These are phyloP conservation scores for Gautieria morchelliformis DNA, from an alignment of 768 basidiomycete genomes.

Conservation along the genomic window DNA sequence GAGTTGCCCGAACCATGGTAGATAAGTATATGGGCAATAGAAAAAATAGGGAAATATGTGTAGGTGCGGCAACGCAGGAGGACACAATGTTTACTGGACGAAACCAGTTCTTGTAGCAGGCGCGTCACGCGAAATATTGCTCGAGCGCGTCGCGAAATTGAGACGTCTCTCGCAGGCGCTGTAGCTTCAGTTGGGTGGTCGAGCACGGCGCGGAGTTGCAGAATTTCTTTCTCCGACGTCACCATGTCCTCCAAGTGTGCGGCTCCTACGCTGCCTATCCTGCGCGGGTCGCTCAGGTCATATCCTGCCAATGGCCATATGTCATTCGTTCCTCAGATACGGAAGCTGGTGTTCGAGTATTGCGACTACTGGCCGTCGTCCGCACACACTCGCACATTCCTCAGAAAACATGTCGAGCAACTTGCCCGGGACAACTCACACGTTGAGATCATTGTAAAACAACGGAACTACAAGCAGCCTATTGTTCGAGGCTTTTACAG, in stretches of 20 bases:
- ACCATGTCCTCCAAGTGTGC: constrained; percentile 24
- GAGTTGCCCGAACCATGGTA: constrained; percentile 69
- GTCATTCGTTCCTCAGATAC: constrained; percentile 65
- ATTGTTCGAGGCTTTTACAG: constrained; percentile 79
- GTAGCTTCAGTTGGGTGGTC: constrained; percentile 8
- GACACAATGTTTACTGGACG: not conserved
- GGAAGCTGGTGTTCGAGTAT: constrained; percentile 84
- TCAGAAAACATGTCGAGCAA: constrained; percentile 50
- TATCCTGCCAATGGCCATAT: constrained; percentile 64
- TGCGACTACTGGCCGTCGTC: constrained; percentile 80
- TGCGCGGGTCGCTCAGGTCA: constrained; percentile 43
- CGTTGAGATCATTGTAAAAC: constrained; percentile 76
- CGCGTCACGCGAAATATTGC: constrained; percentile 2
- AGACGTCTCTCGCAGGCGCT: constrained; percentile 2
- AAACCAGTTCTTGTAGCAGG: constrained; percentile 1
- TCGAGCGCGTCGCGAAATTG: constrained; percentile 2
- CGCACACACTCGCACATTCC: constrained; percentile 55
- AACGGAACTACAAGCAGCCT: constrained; percentile 67
- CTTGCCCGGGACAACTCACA: constrained; percentile 70
- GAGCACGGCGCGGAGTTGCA: not conserved
- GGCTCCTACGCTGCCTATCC: constrained; percentile 26
- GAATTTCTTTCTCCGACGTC: constrained; percentile 21
- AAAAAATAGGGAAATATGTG: constrained; percentile 17
- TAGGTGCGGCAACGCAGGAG: constrained; percentile 21
- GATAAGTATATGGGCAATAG: not conserved